Base-by-base conservation (phyloP, 306 rosid genomes). In the Casuarina equisetifolia region DNA sequence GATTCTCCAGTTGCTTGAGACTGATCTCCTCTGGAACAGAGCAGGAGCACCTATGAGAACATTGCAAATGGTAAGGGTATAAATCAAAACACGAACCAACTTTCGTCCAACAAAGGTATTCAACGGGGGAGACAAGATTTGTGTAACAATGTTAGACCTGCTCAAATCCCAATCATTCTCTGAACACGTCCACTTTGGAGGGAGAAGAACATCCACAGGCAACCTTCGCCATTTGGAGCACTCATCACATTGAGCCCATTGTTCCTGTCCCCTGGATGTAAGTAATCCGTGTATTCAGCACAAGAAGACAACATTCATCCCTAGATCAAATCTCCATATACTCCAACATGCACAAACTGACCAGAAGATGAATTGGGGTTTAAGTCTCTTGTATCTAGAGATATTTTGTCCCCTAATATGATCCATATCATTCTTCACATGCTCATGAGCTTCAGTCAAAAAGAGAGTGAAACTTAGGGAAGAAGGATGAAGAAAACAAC, bases 171-270 rank as follows among this genome's bases (percentile, higher is more conserved):
- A 95, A 74, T 74, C 86, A 83, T 92, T 95, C 70, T 91, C 92
- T 2, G 87, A 87, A 83, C 97, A 95, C 39, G 88, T 84, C 99
- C 99, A 95, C 84, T 91, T 92, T 67, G 97, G 90, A 85, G 99
- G 99, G 61, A 95, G 97, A 87, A 95, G 96, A 78, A 81, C 89
- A 61, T 92, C 91, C 0, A 88, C 80, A 0, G 99, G 99, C 59
- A 95, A 86, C 78, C 82, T 92, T 82, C 99, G 85, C 99, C 99
- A 95, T 86, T 95, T 95, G 50, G 89, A 91, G 87, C 99, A 95
- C 72, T 91, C 91, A 75, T 95, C 97, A 74, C 97, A 92, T 82
- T 90, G 97, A 77, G 91, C 96, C 99, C 98, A 96, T 64, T 92
- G 99, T 70, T 88, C 91, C 79, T 85, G 90, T 74, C 81, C 91